Evolutionary conservation across 805 yeast genomes (phyloP).

Genomic region (Wickerhamomyces bovis): DNA sequence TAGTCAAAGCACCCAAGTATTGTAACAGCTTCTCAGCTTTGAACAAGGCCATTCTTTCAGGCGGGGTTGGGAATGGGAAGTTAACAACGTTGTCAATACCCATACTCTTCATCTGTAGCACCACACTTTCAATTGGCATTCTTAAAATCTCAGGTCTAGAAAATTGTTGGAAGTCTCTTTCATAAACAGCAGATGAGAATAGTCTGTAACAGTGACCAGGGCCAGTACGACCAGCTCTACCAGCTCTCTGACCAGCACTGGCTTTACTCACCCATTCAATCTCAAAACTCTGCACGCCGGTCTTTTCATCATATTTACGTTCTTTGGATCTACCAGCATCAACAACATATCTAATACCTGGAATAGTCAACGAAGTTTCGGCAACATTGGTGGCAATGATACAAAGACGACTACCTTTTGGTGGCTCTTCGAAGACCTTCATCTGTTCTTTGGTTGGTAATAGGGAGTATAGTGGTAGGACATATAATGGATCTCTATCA

Average conservation of each 20-base stretch:
- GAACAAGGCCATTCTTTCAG: slow-evolving; percentile 52
- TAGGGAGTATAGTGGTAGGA: slow-evolving; percentile 85
- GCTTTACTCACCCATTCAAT: slow-evolving; percentile 93
- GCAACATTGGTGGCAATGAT: slow-evolving; percentile 97
- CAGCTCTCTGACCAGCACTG: slow-evolving; percentile 90
- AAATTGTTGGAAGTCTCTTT: slow-evolving; percentile 77
- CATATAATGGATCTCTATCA: slow-evolving; percentile 74
- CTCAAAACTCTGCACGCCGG: slow-evolving; percentile 90
- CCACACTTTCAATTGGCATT: slow-evolving; percentile 97
- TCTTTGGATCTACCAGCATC: slow-evolving; percentile 95
- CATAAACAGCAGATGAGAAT: slow-evolving; percentile 90
- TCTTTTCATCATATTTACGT: slow-evolving; percentile 70
- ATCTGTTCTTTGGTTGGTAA: slow-evolving; percentile 93
- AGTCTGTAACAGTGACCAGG: slow-evolving; percentile 96
- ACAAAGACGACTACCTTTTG: slow-evolving; percentile 79
- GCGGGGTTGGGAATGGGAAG: slow-evolving; percentile 96
- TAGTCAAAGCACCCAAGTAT: slow-evolving; percentile 69
- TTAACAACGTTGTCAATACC: slow-evolving; percentile 86
- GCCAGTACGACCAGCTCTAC: slow-evolving; percentile 98
- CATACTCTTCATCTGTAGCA: slow-evolving; percentile 93
- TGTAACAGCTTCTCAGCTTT: slow-evolving; percentile 65
- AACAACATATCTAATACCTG: slow-evolving; percentile 89
- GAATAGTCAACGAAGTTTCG: slow-evolving; percentile 94
- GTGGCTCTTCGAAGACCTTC: slow-evolving; percentile 85
- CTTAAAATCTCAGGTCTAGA: slow-evolving; percentile 85